These are phyloP conservation scores for Microdochium nivale DNA, from an alignment of 2,329 filamentous ascomycete species.

Conservation along the genomic window DNA sequence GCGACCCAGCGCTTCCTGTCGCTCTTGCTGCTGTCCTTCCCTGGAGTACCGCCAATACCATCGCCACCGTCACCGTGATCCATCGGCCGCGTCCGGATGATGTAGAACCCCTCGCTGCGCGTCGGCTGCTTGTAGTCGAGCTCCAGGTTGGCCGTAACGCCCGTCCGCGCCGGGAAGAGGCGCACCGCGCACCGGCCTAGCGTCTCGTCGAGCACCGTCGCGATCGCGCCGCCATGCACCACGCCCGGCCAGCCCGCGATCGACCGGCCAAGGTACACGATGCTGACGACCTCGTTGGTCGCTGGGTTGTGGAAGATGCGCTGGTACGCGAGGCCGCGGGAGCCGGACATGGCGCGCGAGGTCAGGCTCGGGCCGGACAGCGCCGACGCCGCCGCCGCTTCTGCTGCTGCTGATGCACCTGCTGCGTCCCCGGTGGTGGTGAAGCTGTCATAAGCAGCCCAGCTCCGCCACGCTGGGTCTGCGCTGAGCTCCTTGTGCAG, in stretches of 20 bases:
- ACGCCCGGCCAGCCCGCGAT: slow-evolving; percentile 63
- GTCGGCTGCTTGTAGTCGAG: slow-evolving; percentile 57
- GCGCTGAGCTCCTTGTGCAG: slow-evolving; percentile 35
- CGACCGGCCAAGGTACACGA: slow-evolving; percentile 61
- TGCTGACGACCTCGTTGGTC: slow-evolving; percentile 48
- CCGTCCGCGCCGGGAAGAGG: slow-evolving; percentile 35
- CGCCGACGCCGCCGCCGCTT: slow-evolving; percentile 3
- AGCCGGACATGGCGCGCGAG: slow-evolving; percentile 31
- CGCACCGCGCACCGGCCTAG: slow-evolving; percentile 53
- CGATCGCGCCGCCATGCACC: slow-evolving; percentile 62
- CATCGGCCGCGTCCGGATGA: slow-evolving; percentile 43
- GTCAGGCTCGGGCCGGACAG: slow-evolving; percentile 19
- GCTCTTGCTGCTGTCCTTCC: slow-evolving; percentile 15
- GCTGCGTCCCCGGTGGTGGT: slow-evolving; percentile 6
- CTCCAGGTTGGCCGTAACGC: slow-evolving; percentile 48
- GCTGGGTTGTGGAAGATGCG: slow-evolving; percentile 54
- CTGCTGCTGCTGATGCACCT: neutral
- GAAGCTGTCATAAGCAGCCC: slow-evolving; percentile 30
- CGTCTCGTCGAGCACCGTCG: slow-evolving; percentile 61
- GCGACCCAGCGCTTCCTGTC: slow-evolving; percentile 45
- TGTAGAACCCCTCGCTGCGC: slow-evolving; percentile 52
- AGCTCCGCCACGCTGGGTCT: slow-evolving; percentile 30
- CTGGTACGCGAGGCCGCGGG: slow-evolving; percentile 40
- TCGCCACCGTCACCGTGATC: slow-evolving; percentile 2
- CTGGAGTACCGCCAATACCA: slow-evolving; percentile 8